phyloP scores from a whole-genome alignment of 1,139 yeast genomes.

The Hyphopichia fennica region DNA sequence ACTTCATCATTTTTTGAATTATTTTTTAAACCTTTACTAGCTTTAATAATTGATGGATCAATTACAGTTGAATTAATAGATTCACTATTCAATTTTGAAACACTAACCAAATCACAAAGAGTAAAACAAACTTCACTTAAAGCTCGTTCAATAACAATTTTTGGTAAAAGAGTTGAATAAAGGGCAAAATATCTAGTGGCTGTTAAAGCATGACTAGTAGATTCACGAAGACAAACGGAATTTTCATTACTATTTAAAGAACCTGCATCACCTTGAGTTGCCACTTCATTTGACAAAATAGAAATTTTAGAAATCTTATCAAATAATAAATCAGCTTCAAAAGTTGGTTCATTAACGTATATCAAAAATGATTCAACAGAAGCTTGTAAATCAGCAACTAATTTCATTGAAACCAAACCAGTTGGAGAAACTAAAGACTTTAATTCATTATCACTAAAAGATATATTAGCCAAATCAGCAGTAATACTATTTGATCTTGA shows the following conservation, averaged over 20 bases:
- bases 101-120: constrained; percentile 66
- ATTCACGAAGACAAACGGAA: constrained; percentile 54
- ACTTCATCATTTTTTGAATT: constrained; percentile 13
- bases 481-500: constrained; percentile 32
- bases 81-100: constrained; percentile 47
- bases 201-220: constrained; percentile 76
- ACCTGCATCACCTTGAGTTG: constrained; percentile 40
- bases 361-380: constrained; percentile 45
- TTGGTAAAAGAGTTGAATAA: constrained; percentile 66
- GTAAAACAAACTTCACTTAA: constrained; percentile 73
- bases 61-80: constrained; percentile 14
- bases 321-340: constrained; percentile 47
- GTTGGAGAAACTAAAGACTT: constrained; percentile 31
- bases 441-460: constrained; percentile 25
- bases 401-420: constrained; percentile 47
- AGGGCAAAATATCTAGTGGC: constrained; percentile 75
- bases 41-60: constrained; percentile 4
- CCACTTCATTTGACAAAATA: constrained; percentile 48
- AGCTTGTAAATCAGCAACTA: constrained; percentile 48
- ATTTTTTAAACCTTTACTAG: neutral
- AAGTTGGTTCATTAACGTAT: constrained; percentile 31
- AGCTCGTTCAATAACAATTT: constrained; percentile 73
- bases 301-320: constrained; percentile 56
- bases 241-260: constrained; percentile 36
- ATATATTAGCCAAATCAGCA: constrained; percentile 21